Evolutionary conservation across 2,329 filamentous ascomycete species (phyloP).

Genomic region (Fusarium tupiense): DNA sequence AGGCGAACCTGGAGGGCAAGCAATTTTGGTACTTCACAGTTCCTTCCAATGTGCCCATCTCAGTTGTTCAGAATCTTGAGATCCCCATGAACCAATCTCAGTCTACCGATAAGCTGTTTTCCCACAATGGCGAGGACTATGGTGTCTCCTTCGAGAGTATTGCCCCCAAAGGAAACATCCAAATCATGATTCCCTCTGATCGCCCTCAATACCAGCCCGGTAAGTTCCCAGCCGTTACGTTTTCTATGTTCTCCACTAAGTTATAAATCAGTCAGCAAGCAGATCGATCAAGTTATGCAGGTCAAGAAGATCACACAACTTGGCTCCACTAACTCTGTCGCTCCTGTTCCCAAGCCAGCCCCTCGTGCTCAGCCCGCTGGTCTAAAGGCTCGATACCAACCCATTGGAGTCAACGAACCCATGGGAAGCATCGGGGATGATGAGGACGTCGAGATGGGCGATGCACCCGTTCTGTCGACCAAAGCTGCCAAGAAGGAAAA

Average conservation of each 20-base stretch:
- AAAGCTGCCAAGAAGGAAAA: constrained; percentile 48
- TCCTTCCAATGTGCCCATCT: constrained; percentile 74
- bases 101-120: constrained; percentile 64
- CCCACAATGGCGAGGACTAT: constrained; percentile 72
- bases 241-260: constrained; percentile 10
- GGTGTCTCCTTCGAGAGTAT: constrained; percentile 64
- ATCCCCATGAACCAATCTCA: constrained; percentile 66
- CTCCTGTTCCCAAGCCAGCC: constrained; percentile 59
- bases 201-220: constrained; percentile 64
- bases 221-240: constrained; percentile 49
- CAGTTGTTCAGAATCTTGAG: constrained; percentile 71
- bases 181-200: constrained; percentile 69
- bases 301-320: constrained; percentile 71
- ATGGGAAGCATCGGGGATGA: constrained; percentile 57
- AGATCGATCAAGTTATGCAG: constrained; percentile 69
- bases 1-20: constrained; percentile 71
- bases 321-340: constrained; percentile 52
- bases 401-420: constrained; percentile 64
- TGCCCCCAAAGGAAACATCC: constrained; percentile 61
- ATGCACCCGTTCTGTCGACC: constrained; percentile 46
- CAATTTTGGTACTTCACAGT: constrained; percentile 85
- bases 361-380: constrained; percentile 73
- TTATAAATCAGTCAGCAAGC: constrained; percentile 44
- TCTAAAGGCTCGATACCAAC: constrained; percentile 73
- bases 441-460: constrained; percentile 57